These are phyloP conservation scores for Neurospora pannonica DNA, from an alignment of 495 filamentous ascomycete species.

Conservation along the genomic window DNA sequence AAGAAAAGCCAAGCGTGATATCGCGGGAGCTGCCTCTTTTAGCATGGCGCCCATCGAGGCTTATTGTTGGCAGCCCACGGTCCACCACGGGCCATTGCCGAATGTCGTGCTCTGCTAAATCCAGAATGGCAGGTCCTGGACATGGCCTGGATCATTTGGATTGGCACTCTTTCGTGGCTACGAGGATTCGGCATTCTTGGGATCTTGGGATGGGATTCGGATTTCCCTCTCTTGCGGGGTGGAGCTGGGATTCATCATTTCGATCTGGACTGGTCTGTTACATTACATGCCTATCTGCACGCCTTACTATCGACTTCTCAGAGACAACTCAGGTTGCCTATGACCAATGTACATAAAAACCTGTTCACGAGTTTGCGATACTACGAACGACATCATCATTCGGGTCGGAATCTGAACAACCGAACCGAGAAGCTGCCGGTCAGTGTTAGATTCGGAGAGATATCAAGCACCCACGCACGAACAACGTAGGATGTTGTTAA, in stretches of 20 bases:
- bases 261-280: not conserved
- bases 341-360: not conserved
- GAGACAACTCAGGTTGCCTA: not conserved
- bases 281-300: not conserved
- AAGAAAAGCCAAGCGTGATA: not conserved
- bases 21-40: not conserved
- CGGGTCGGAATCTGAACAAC: not conserved
- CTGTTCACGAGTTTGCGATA: not conserved
- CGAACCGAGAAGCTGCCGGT: not conserved
- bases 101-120: not conserved
- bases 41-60: not conserved
- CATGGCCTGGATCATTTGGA: not conserved
- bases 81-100: not conserved
- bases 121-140: not conserved
- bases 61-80: not conserved
- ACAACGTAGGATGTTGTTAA: not conserved
- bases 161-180: not conserved
- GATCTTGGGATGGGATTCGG: not conserved
- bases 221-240: not conserved
- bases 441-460: not conserved
- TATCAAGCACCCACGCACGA: not conserved
- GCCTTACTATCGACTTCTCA: not conserved
- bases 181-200: not conserved
- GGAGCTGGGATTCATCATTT: not conserved
- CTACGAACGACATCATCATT: not conserved